Evolutionary conservation across 306 rosid species (phyloP), one percentile per base, ranked within the genome.

Genomic region (Dalbergia oliveri): DNA sequence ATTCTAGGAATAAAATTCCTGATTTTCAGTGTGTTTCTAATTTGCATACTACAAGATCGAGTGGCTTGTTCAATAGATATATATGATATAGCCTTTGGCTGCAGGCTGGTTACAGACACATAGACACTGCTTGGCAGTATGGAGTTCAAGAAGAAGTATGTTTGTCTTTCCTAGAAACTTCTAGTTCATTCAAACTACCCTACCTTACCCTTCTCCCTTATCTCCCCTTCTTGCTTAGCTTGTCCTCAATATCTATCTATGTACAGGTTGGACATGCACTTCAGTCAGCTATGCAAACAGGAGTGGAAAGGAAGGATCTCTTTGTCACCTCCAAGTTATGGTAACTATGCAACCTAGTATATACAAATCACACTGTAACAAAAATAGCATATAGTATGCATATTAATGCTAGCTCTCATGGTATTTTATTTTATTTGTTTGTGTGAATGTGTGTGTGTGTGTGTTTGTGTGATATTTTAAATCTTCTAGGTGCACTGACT

Each of bases 91-190:
- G 18, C 9, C 44, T 69, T 39, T 72, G 66, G 19, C 0, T 82
- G 82, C 86, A 86, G 91, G 87, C 79, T 56, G 91, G 90, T 80
- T 84, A 87, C n/a, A 86, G 91, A 64, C 91, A 90, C 81, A 62
- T 88, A 56, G 90, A 88, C 79, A 86, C 94, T 60, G 94, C 91
- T 70, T 18, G 62, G 1, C 71, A 87, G 18, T 85, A 88, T 85
- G 92, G 88, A 70, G 82, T 87, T 87, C 88, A 85, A 72, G 83
- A 90, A 81, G 90, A 83, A 77, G 91, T 81, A 80, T 21, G 11
- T 43, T 41, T 50, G 8, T 73, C 59, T 72, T 56, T 41, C 66
- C 8, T 21, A 19, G 9, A 14, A 47, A 31, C 33, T 69, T 66
- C 39, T 15, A 3, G 4, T 82, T 75, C 6, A 61, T 49, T 75